phyloP scores from a whole-genome alignment of 768 basidiomycete species.

The Hebeloma cylindrosporum region DNA sequence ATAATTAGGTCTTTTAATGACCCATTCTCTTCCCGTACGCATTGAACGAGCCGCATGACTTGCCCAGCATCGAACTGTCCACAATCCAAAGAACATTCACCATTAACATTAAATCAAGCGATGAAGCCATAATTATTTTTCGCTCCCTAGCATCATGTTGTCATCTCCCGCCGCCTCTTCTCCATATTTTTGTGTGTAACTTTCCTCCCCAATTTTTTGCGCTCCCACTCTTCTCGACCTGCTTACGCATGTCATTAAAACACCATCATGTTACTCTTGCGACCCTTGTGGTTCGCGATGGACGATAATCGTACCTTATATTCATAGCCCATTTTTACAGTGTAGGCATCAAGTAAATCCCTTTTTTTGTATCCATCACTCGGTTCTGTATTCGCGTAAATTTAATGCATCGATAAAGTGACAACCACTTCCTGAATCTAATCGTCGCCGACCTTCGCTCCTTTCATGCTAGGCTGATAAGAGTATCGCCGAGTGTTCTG shows the following conservation, averaged over 20 bases:
- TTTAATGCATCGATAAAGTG: no score
- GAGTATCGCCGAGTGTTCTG: no score
- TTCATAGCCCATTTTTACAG: conserved; percentile 1
- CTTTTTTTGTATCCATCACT: conserved; percentile 18
- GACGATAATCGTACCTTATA: conserved; percentile 21
- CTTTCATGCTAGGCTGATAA: no score
- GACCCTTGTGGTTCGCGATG: conserved; percentile 14
- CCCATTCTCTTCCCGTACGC: not conserved
- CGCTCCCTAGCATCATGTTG: conserved; percentile 9
- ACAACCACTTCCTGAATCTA: no score
- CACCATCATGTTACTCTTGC: conserved; percentile 7
- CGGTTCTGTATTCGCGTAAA: conserved; percentile 14
- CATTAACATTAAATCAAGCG: conserved; percentile 10
- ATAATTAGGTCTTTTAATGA: conserved; percentile 7
- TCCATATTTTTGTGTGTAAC: conserved; percentile 5
- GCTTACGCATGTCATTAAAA: no score
- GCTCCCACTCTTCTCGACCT: not conserved
- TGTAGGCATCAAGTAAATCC: conserved; percentile 10
- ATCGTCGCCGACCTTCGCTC: no score
- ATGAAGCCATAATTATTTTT: conserved; percentile 12
- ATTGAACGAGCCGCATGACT: not conserved
- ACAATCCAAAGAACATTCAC: conserved; percentile 7
- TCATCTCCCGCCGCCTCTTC: conserved; percentile 2
- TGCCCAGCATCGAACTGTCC: conserved; percentile 1
- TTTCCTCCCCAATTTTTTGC: not conserved